These are phyloP conservation scores for Eucalyptus melliodora DNA, from an alignment of 345 rosid genomes.

Conservation along the genomic window DNA sequence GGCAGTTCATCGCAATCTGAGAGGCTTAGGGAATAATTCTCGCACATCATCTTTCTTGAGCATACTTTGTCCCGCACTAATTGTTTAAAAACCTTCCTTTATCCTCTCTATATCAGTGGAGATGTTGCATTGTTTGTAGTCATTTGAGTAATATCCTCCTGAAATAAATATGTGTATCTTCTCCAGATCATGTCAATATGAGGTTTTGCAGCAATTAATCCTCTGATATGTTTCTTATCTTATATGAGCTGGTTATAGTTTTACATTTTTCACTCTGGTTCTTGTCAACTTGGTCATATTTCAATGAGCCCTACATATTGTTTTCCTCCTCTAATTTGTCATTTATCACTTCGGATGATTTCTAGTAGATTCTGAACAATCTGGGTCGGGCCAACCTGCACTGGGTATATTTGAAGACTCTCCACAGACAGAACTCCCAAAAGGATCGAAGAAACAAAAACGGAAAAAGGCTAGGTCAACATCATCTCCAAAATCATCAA, in stretches of 20 bases:
- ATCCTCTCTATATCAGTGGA: background rate
- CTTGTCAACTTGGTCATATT: background rate
- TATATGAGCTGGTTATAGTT: background rate
- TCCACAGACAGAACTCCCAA: slow-evolving; percentile 10
- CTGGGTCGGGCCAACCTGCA: slow-evolving; percentile 3
- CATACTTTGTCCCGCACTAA: background rate
- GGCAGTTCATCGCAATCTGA: background rate
- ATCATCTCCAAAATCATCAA: slow-evolving; percentile 17
- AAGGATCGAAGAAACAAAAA: slow-evolving; percentile 24
- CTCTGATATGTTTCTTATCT: background rate
- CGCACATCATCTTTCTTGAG: background rate
- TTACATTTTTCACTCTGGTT: background rate
- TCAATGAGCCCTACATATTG: background rate
- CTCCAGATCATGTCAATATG: background rate
- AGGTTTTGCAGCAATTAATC: background rate
- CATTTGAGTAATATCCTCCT: background rate
- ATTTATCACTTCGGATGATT: background rate
- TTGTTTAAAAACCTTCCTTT: background rate
- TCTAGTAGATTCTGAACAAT: slow-evolving; percentile 20
- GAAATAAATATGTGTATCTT: background rate
- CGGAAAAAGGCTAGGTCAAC: slow-evolving; percentile 23
- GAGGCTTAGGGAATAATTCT: background rate
- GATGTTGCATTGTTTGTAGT: background rate
- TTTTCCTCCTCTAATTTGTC: background rate
- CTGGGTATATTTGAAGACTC: slow-evolving; percentile 4